These are phyloP conservation scores for Penicillium arizonense DNA, from an alignment of 495 filamentous ascomycete species.

Conservation along the genomic window DNA sequence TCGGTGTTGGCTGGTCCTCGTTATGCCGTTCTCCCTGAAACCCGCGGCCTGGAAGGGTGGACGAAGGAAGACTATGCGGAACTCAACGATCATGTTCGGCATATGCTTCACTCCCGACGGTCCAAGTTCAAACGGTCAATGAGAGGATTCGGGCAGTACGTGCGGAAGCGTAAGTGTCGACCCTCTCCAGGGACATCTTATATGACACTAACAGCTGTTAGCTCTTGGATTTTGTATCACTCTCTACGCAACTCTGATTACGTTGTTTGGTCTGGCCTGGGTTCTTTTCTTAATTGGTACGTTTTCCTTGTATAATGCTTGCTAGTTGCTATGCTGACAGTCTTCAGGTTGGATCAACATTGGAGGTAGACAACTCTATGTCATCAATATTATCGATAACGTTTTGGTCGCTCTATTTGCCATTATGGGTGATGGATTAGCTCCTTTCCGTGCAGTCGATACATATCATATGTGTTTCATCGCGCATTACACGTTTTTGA, in stretches of 20 bases:
- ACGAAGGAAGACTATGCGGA: constrained; percentile 63
- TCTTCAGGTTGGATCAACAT: constrained; percentile 71
- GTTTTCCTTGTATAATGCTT: not conserved
- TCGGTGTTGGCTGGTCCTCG: constrained; percentile 31
- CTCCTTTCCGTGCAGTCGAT: constrained; percentile 72
- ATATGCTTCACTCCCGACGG: constrained; percentile 75
- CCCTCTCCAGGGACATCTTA: not conserved
- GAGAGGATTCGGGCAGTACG: constrained; percentile 74
- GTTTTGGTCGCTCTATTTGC: constrained; percentile 75
- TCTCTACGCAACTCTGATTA: constrained; percentile 77
- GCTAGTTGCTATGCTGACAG: not conserved
- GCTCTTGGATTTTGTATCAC: constrained; percentile 74
- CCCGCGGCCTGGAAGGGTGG: constrained; percentile 67
- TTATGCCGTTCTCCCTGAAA: constrained; percentile 51
- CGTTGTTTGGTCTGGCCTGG: constrained; percentile 78
- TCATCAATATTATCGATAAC: constrained; percentile 75
- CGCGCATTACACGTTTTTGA: constrained; percentile 63
- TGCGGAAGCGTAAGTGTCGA: constrained; percentile 54
- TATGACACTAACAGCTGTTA: constrained; percentile 11
- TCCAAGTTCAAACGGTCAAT: constrained; percentile 72
- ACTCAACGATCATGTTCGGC: constrained; percentile 77
- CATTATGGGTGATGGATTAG: constrained; percentile 73
- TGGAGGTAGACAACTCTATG: constrained; percentile 64
- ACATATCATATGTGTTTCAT: constrained; percentile 82
- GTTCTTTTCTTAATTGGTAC: constrained; percentile 76